Percentiles rank a stretch among this genome's conserved stretches.
Evolutionary conservation across 1,284 basidiomycete species (phyloP).

Genomic region (Boletus subluridellus): DNA sequence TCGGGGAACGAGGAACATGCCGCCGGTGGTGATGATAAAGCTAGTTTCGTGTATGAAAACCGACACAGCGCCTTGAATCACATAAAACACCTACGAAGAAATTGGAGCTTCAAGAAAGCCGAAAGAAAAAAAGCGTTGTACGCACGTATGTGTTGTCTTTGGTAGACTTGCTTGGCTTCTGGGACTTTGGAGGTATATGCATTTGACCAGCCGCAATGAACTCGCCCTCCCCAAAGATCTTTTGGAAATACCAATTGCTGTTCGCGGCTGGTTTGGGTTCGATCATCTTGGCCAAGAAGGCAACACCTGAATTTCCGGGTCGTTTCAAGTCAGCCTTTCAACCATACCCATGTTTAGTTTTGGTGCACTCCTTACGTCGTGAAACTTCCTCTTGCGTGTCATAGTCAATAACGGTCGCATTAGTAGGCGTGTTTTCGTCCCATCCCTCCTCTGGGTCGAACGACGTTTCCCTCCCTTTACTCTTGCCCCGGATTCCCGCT

Average conservation of each 20-base stretch:
- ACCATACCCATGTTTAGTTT: neutral
- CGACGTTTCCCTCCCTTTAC: conserved; percentile 41
- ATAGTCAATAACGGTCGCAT: conserved; percentile 71
- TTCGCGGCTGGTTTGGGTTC: conserved; percentile 56
- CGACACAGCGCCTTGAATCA: conserved; percentile 84
- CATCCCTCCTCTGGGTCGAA: conserved; percentile 77
- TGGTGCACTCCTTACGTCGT: conserved; percentile 55
- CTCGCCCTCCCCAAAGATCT: conserved; percentile 90
- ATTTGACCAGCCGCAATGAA: conserved; percentile 91
- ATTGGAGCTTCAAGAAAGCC: neutral
- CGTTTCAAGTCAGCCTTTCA: neutral
- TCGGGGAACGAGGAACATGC: conserved; percentile 87
- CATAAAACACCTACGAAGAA: conserved; percentile 72
- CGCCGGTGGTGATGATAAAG: conserved; percentile 77
- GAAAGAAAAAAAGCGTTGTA: conserved; percentile 13
- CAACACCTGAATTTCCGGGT: conserved; percentile 52
- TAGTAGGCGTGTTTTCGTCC: conserved; percentile 76
- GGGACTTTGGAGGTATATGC: conserved; percentile 69
- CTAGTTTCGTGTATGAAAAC: conserved; percentile 79
- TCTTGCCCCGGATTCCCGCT: conserved; percentile 37
- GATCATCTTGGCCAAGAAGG: conserved; percentile 67
- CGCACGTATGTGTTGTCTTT: conserved; percentile 95
- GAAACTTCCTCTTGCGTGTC: conserved; percentile 56
- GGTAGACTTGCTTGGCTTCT: conserved; percentile 85
- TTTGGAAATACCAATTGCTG: conserved; percentile 82